Conservation (phyloP, 306 rosid species). For the Spatholobus suberectus region DNA sequence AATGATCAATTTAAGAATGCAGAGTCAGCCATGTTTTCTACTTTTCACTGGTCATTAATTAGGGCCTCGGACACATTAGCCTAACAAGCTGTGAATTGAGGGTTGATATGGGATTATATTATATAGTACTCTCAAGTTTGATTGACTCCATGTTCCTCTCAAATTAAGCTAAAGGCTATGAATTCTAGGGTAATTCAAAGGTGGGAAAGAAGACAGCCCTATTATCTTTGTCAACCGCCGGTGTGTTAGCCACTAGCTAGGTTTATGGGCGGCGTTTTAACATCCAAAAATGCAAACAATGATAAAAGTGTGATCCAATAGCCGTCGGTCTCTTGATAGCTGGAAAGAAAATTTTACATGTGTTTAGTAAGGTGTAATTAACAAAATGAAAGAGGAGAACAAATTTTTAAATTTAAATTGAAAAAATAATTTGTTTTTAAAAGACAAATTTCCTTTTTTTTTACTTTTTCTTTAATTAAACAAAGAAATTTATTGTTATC, state of each 20-base stretch:
- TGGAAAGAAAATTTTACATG: not conserved
- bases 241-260: conserved; percentile 59
- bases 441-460: too few species aligned
- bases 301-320: not conserved
- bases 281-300: not conserved
- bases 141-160: conserved; percentile 12
- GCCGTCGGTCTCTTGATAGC: not conserved
- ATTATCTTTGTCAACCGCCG: conserved; percentile 60
- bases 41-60: conserved; percentile 11
- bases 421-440: too few species aligned
- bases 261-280: conserved; percentile 24
- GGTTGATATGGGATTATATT: not conserved
- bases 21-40: not conserved
- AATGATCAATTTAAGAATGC: conserved; percentile 17
- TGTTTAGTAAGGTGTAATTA: too few species aligned
- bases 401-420: too few species aligned
- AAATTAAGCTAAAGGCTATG: conserved; percentile 46
- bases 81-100: conserved; percentile 35
- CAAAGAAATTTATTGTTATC: too few species aligned
- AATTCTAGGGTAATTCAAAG: conserved; percentile 6
- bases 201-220: conserved; percentile 42
- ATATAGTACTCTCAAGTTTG: not conserved
- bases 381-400: not conserved
- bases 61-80: not conserved
- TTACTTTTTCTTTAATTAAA: too few species aligned